A percentile compares a stretch with the other conserved stretches of the same genome.
Conservation (phyloP, 495 filamentous ascomycete species). For the Massariosphaeria phaeospora region DNA sequence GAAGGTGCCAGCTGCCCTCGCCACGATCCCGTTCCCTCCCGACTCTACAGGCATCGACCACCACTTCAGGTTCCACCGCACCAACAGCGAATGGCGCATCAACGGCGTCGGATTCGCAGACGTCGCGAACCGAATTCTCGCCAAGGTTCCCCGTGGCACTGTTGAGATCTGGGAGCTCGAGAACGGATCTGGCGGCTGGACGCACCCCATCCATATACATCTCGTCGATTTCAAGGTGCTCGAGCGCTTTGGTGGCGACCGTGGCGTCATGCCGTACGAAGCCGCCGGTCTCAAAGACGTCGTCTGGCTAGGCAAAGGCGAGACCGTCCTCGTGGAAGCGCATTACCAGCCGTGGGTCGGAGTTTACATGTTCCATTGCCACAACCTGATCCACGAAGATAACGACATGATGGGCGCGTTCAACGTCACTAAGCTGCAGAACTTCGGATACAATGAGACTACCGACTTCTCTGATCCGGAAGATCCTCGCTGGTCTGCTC, state of each 20-base stretch:
- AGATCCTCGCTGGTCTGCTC: conserved; percentile 34
- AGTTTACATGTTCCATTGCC: conserved; percentile 52
- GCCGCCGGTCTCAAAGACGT: conserved; percentile 50
- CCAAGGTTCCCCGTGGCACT: conserved; percentile 46
- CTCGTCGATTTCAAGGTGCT: conserved; percentile 54
- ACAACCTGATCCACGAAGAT: conserved; percentile 57
- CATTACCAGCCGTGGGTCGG: conserved; percentile 52
- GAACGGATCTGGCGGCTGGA: conserved; percentile 43
- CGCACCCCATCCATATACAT: conserved; percentile 55
- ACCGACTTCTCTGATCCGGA: conserved; percentile 41
- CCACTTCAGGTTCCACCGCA: conserved; percentile 47
- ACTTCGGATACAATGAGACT: conserved; percentile 48
- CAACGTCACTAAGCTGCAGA: conserved; percentile 47
- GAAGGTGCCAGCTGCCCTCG: conserved; percentile 35
- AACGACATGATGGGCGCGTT: conserved; percentile 60
- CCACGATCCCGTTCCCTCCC: conserved; percentile 37
- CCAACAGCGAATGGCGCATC: conserved; percentile 45
- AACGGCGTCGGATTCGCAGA: conserved; percentile 50
- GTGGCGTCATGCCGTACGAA: conserved; percentile 47
- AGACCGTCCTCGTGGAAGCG: conserved; percentile 48
- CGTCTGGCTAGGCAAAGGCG: conserved; percentile 46
- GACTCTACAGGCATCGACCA: conserved; percentile 39
- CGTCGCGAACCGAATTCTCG: conserved; percentile 48
- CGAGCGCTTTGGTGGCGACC: conserved; percentile 39
- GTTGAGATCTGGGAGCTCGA: conserved; percentile 50